phyloP scores from a whole-genome alignment of 305 asterid genomes.

The Salvia sclarea region DNA sequence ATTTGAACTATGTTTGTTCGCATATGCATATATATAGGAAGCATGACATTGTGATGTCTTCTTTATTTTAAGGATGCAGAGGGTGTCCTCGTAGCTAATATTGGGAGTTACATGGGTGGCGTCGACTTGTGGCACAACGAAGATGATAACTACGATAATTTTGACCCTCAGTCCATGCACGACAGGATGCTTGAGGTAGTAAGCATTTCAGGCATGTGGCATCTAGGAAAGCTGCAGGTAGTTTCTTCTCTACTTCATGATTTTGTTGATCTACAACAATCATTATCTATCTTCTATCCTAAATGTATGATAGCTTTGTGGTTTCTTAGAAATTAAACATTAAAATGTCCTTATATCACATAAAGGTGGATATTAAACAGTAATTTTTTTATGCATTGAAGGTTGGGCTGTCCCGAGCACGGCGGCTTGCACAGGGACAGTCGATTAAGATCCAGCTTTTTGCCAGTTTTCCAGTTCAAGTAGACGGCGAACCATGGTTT shows the following conservation, averaged over 20 bases:
- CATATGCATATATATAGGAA: constrained; percentile 9
- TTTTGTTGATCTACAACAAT: not conserved
- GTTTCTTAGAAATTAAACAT: too few species aligned
- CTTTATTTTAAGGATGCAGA: constrained; percentile 72
- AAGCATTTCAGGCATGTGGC: constrained; percentile 96
- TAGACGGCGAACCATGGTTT: constrained; percentile 98
- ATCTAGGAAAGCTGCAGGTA: constrained; percentile 97
- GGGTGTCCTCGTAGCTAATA: constrained; percentile 90
- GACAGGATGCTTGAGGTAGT: constrained; percentile 93
- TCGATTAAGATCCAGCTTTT: constrained; percentile 80
- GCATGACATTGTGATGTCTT: constrained; percentile 11
- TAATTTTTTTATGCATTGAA: constrained; percentile 19
- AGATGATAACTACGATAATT: constrained; percentile 78
- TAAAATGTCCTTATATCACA: too few species aligned
- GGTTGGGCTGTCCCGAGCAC: constrained; percentile 94
- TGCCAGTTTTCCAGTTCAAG: constrained; percentile 84
- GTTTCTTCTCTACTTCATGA: constrained; percentile 8
- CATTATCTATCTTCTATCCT: not conserved
- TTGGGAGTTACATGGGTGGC: constrained; percentile 98
- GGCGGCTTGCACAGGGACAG: constrained; percentile 92
- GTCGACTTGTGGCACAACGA: constrained; percentile 99
- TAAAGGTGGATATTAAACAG: too few species aligned
- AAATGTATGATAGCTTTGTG: too few species aligned
- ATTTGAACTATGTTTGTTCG: not conserved
- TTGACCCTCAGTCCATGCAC: constrained; percentile 95